These are phyloP conservation scores for Vitis hybrid DNA, from an alignment of 177 flowering plant species.

Conservation along the genomic window DNA sequence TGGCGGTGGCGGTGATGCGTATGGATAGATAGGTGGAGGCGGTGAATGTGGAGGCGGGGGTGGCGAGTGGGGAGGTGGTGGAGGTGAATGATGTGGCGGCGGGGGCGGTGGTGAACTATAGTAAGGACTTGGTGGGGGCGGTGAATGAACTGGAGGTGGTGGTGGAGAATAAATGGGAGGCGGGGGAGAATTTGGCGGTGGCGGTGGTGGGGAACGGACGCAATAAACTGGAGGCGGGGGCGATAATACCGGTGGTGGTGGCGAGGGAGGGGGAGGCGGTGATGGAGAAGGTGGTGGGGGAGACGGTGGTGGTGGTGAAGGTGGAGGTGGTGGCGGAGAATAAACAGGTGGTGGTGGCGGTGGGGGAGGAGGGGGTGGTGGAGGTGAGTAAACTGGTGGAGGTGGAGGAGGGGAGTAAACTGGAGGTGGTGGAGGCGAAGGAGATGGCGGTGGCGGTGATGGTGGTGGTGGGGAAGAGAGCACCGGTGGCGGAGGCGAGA, in stretches of 20 bases:
- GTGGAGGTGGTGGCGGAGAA: slow-evolving; percentile 29
- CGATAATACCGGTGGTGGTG: slow-evolving; percentile 30
- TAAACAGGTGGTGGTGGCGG: slow-evolving; percentile 5
- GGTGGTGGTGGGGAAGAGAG: slow-evolving; percentile 21
- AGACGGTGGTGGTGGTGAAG: slow-evolving; percentile 13
- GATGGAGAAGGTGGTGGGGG: slow-evolving; percentile 30
- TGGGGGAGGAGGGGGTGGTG: slow-evolving; percentile 20
- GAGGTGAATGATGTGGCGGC: slow-evolving; percentile 22
- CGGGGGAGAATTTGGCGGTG: slow-evolving; percentile 20
- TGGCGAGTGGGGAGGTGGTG: slow-evolving; percentile 26
- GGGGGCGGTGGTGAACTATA: slow-evolving; percentile 16
- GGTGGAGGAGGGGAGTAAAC: slow-evolving; percentile 14
- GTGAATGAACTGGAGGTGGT: slow-evolving; percentile 12
- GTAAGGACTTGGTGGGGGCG: slow-evolving; percentile 7
- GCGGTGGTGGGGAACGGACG: slow-evolving; percentile 36
- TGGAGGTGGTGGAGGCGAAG: slow-evolving; percentile 32
- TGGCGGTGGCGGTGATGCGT: slow-evolving; percentile 26
- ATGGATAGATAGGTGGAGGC: slow-evolving; percentile 25
- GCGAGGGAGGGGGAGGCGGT: slow-evolving; percentile 37
- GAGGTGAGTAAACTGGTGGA: slow-evolving; percentile 16
- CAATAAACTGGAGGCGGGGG: slow-evolving; percentile 38
- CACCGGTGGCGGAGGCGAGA: slow-evolving; percentile 19
- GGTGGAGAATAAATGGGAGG: slow-evolving; percentile 28
- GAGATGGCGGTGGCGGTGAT: slow-evolving; percentile 9
- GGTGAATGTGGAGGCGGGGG: slow-evolving; percentile 25